Percentiles rank a stretch among this genome's conserved stretches.
Conservation (phyloP, 768 basidiomycete species). For the Gautieria morchelliformis region DNA sequence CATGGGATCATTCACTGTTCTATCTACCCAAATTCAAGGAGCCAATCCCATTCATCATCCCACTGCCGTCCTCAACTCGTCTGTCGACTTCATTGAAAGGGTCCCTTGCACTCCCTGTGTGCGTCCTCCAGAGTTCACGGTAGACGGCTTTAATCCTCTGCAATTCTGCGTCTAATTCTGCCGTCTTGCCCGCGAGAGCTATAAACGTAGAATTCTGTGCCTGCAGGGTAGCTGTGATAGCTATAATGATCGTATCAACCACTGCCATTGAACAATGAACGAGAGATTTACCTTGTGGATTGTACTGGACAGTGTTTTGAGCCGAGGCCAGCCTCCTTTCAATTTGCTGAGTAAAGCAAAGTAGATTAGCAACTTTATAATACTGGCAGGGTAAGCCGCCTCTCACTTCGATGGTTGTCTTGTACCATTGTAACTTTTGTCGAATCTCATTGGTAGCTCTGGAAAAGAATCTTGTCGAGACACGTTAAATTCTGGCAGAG, state of each 20-base stretch:
- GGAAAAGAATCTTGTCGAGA: constrained; percentile 50
- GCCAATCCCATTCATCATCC: constrained; percentile 1
- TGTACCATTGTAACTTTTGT: constrained; percentile 68
- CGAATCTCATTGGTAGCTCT: constrained; percentile 65
- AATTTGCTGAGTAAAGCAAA: constrained; percentile 49
- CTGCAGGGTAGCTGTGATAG: constrained; percentile 66
- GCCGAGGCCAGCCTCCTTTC: constrained; percentile 72
- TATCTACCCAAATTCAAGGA: constrained; percentile 2
- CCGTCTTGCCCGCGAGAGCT: constrained; percentile 66
- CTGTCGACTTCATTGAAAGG: constrained; percentile 45
- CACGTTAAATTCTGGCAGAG: background rate
- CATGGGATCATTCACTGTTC: background rate
- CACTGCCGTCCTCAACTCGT: constrained; percentile 2
- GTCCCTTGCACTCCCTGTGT: constrained; percentile 76
- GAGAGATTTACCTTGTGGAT: constrained; percentile 58
- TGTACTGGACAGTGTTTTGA: constrained; percentile 49
- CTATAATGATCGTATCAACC: constrained; percentile 24
- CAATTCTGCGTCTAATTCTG: constrained; percentile 61
- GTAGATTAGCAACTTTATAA: background rate
- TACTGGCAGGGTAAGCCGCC: constrained; percentile 7
- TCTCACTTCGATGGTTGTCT: constrained; percentile 65
- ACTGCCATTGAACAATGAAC: background rate
- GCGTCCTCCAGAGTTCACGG: constrained; percentile 68
- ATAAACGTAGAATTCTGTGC: constrained; percentile 74
- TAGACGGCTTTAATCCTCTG: constrained; percentile 70